Base-by-base conservation (phyloP, 495 filamentous ascomycete species). In the Podospora pseudocomata region DNA sequence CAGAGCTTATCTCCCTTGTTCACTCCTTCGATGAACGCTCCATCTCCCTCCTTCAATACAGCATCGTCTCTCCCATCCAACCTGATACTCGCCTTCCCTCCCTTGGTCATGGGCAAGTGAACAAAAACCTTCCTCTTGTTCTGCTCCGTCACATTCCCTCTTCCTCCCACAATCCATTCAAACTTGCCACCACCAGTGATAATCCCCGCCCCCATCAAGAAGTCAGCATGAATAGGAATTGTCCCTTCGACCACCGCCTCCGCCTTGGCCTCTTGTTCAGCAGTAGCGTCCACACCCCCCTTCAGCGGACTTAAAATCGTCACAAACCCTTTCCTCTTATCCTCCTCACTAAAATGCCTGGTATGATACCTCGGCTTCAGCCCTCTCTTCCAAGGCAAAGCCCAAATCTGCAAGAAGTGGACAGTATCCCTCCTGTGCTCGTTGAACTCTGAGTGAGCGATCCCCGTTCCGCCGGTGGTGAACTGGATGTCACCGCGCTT, bases 371-470 rank as follows among this genome's bases (percentile, higher is more conserved):
- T 81, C 4, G 91, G 91, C 67, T 81, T 85, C 63, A 94, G 80
- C 5, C 90, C 88, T 5, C 81, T 77, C 73, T 82, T 84, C 86
- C 90, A 92, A 2, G 91, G 91, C 23, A 89, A 76, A 3, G 86
- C 91, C 91, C 90, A 94, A 68, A 94, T 94, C 77, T 94, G 91
- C 23, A 94, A 81, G 75, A 93, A 93, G 73, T 94, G 91, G 19
- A 91, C 89, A 15, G 87, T 81, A 28, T 90, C 85, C 56, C 80
- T 78, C 18, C 77, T 73, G 70, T 88, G 82, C 72, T 93, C 88
- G 77, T 92, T 93, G 73, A 87, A 85, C 79, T 95, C 91, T 16
- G 84, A 87, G 73, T 95, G 91, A 27, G 89, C 85, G 72, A 95
- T 92, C 54, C 91, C 88, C 39, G 84, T 91, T 58, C 91, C 91